Base-by-base conservation (phyloP, 768 basidiomycete genomes). In the Boletus pseudopeckii region DNA sequence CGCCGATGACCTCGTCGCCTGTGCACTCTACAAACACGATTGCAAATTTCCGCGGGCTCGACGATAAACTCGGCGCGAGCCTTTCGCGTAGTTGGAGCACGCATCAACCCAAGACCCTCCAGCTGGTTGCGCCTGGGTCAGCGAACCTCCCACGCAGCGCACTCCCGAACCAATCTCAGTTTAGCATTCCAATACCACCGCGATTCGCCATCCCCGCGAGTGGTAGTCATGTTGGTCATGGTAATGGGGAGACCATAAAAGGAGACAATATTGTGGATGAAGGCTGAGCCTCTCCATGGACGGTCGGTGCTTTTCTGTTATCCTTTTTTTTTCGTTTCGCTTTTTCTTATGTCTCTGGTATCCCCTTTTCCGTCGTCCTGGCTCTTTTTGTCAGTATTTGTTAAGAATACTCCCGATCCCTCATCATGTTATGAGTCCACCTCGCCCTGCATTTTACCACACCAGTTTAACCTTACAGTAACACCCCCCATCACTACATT, bases 31-130 rank as follows among this genome's bases (percentile, higher is more conserved):
- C 36, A 30, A 56, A 52, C 8, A 17, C 22, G 34, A 14, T 37
- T 33, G 18, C 54, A 53, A 30, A 48, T 65, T 38, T 64, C 52
- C 40, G 71, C 71, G 42, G 49, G 8, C 22, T 46, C 30, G 79
- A 78, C 30, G 84, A 86, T 55, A 75, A 75, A 56, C 74, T 84
- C 8, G 76, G 73, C 8, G 79, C 71, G 20, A 74, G 78, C 65
- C 72, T 89, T 28, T 84, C 82, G 17, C 79, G 87, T 53, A 80
- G 79, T 56, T 77, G 78, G 53, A 85, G 80, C 63, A 76, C 78
- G 7, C 81, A 81, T 58, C 76, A 77, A 46, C 69, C 75, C 17
- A 72, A 73, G 46, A 62, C 68, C 38, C 69, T 73, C 48, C 79
- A 79, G 60, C 65, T 75, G 42, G 63, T 68, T 26, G 52, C 63